Evolutionary conservation across 1,139 yeast species (phyloP).

Genomic region (Suhomyces yuchorum): DNA sequence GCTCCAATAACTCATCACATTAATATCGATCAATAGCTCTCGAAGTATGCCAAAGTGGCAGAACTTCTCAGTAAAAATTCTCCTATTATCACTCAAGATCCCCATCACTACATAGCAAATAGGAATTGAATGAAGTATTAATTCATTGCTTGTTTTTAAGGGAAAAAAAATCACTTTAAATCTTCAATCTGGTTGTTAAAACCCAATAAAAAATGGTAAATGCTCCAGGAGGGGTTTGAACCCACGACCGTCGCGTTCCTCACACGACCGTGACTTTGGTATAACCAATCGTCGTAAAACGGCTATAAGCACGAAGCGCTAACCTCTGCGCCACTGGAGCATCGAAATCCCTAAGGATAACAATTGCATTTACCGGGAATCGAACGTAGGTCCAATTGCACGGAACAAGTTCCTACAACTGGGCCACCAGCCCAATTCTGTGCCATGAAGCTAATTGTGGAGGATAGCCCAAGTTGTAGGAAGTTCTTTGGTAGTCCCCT

Average conservation of each 20-base stretch:
- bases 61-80: too few relatives aligned
- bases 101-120: too few relatives aligned
- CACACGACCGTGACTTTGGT: conserved; percentile 59
- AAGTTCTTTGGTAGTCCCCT: too few relatives aligned
- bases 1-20: too few relatives aligned
- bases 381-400: conserved; percentile 4
- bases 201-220: conserved; percentile 33
- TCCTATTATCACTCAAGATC: too few relatives aligned
- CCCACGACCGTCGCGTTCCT: conserved; percentile 63
- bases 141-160: too few relatives aligned
- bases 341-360: conserved; percentile 13
- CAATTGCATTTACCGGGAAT: conserved; percentile 9
- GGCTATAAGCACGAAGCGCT: conserved; percentile 60
- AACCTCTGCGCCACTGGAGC: conserved; percentile 60
- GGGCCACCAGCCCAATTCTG: conserved; percentile 8
- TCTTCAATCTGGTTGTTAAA: background rate
- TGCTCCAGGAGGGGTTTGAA: conserved; percentile 60
- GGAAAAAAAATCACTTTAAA: too few relatives aligned
- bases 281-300: conserved; percentile 51
- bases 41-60: too few relatives aligned
- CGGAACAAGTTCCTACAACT: conserved; percentile 1
- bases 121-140: too few relatives aligned
- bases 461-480: too few relatives aligned
- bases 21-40: too few relatives aligned
- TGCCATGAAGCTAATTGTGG: background rate